These are phyloP conservation scores for Diaporthe aspalathi DNA, from an alignment of 2,329 filamentous ascomycete genomes.

Conservation along the genomic window DNA sequence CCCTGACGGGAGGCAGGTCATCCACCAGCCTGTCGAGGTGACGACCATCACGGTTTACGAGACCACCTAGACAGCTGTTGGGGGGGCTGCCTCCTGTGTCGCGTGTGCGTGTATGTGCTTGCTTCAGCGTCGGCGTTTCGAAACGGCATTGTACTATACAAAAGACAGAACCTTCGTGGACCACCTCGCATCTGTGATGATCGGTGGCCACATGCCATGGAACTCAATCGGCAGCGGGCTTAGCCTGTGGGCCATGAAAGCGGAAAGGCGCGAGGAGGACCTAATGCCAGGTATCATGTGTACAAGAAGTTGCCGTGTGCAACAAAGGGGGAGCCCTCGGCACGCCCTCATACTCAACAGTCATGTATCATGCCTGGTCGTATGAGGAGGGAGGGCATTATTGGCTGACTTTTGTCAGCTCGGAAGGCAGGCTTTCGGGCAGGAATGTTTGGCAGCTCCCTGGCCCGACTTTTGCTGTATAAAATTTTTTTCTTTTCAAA, in stretches of 20 bases:
- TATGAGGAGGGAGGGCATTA: neutral
- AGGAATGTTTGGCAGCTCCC: neutral
- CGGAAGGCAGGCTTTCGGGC: neutral
- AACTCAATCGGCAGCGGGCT: neutral
- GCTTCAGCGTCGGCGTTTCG: conserved; percentile 30
- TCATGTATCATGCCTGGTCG: neutral
- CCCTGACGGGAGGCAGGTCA: conserved; percentile 25
- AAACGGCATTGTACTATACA: conserved; percentile 32
- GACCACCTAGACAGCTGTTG: conserved; percentile 17
- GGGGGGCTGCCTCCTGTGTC: conserved; percentile 26
- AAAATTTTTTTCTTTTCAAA: neutral
- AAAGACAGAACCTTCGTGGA: neutral
- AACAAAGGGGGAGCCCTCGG: neutral
- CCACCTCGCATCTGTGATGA: conserved; percentile 12
- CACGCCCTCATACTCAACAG: conserved; percentile 2
- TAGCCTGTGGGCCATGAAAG: neutral
- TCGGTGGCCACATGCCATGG: conserved; percentile 8
- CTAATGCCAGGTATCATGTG: conserved; percentile 13
- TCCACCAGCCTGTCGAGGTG: conserved; percentile 32
- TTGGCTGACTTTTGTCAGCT: neutral
- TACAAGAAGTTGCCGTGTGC: conserved; percentile 11
- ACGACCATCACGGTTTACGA: conserved; percentile 31
- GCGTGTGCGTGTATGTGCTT: conserved; percentile 30
- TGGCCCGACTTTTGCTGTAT: conserved; percentile 18
- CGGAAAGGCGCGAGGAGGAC: neutral